phyloP scores from a whole-genome alignment of 2,329 filamentous ascomycete genomes.

The Fusarium pilosicola region DNA sequence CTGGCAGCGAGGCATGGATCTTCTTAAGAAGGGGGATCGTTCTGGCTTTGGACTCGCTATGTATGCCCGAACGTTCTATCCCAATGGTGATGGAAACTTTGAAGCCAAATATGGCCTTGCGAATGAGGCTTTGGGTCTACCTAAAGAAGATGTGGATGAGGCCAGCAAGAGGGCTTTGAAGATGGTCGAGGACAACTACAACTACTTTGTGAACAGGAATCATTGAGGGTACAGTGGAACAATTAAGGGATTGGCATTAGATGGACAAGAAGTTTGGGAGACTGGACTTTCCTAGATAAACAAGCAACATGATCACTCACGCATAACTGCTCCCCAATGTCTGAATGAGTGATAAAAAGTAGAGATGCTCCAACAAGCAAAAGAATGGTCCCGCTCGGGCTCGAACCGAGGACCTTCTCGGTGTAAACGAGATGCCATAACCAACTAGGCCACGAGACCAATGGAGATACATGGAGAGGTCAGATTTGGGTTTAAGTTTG shows the following conservation, averaged over 20 bases:
- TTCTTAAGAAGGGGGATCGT: conserved; percentile 53
- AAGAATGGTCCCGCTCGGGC: conserved; percentile 37
- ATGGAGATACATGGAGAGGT: rapidly evolving
- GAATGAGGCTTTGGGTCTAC: conserved; percentile 67
- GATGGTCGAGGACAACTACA: conserved; percentile 45
- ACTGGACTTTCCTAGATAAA: background rate
- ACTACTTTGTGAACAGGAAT: conserved; percentile 34
- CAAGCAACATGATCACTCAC: rapidly evolving
- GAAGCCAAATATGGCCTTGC: conserved; percentile 48
- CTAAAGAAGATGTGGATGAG: conserved; percentile 68
- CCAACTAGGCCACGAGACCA: conserved; percentile 40
- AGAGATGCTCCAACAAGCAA: rapidly evolving
- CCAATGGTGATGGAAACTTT: conserved; percentile 54
- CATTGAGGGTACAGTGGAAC: background rate
- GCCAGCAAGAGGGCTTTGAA: conserved; percentile 61
- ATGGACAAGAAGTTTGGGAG: rapidly evolving
- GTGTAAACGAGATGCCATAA: conserved; percentile 41
- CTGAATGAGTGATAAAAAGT: background rate
- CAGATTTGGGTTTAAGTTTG: background rate
- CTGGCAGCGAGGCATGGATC: conserved; percentile 57
- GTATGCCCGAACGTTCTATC: conserved; percentile 66
- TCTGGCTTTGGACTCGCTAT: conserved; percentile 60
- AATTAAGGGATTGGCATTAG: background rate
- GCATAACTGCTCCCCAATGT: background rate
- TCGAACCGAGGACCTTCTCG: conserved; percentile 42